A percentile compares a stretch with the other conserved stretches of the same genome.
Evolutionary conservation across 2,329 filamentous ascomycete species (phyloP).

Genomic region (Periconia sp.): DNA sequence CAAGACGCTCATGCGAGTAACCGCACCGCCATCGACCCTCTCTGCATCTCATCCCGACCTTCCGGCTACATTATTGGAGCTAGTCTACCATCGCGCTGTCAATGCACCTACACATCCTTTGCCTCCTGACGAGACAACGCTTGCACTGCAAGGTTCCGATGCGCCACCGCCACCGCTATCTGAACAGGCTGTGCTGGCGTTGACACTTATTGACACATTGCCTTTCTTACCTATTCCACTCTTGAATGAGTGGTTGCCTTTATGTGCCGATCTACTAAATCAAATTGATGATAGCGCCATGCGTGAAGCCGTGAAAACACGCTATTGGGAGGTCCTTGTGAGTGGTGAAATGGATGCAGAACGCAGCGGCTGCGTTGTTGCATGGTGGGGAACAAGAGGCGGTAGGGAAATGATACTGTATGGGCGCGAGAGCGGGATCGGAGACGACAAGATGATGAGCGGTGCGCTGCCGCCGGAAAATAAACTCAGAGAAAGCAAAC

Average conservation of each 20-base stretch:
- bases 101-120: slow-evolving; percentile 53
- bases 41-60: slow-evolving; percentile 73
- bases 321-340: slow-evolving; percentile 79
- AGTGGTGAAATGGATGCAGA: slow-evolving; percentile 89
- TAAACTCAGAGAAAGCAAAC: slow-evolving; percentile 47
- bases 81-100: slow-evolving; percentile 67
- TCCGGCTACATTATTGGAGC: slow-evolving; percentile 78
- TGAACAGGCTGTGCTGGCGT: slow-evolving; percentile 74
- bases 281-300: slow-evolving; percentile 63
- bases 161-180: slow-evolving; percentile 55
- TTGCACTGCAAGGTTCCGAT: slow-evolving; percentile 39
- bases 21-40: slow-evolving; percentile 76
- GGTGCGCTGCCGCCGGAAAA: slow-evolving; percentile 50
- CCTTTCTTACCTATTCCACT: slow-evolving; percentile 70
- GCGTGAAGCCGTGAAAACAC: slow-evolving; percentile 65
- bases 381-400: slow-evolving; percentile 78
- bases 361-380: slow-evolving; percentile 73
- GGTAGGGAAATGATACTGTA: slow-evolving; percentile 60
- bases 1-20: slow-evolving; percentile 79
- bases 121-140: slow-evolving; percentile 42
- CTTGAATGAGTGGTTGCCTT: slow-evolving; percentile 78
- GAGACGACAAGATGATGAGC: slow-evolving; percentile 54
- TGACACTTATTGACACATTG: slow-evolving; percentile 78
- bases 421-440: slow-evolving; percentile 56
- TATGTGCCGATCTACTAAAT: slow-evolving; percentile 69